Evolutionary conservation across 495 filamentous ascomycete species (phyloP), one percentile per base, ranked within the genome.

Genomic region (Xylaria cubensis): DNA sequence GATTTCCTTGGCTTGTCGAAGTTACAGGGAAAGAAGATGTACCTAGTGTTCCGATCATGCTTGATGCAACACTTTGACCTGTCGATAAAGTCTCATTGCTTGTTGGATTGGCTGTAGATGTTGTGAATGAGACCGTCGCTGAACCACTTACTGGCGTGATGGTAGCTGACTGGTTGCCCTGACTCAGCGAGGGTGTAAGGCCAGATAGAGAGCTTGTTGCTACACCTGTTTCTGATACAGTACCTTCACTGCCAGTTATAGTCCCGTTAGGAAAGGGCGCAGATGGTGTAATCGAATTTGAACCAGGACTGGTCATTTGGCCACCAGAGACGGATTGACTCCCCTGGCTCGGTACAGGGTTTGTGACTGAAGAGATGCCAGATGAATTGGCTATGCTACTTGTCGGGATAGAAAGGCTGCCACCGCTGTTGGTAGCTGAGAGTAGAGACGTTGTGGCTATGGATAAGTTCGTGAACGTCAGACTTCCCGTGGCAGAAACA

Each of bases 401-500:
- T 24, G 55, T 36, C 5, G 55, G 5, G 26, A 5, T 46, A 34
- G 42, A 0, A 29, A 50, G 0, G 32, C 15, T 32, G 8, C 19
- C 39, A 51, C 19, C 19, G 67, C 41, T 48, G 21, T 8, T 62
- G 17, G 26, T 70, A 7, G 48, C 32, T 67, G 73, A 73, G 41
- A 56, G 64, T 19, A 72, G 68, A 17, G 67, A 19, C 13, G 70
- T 71, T 21, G 73, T 61, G 63, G 15, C 13, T 26, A 46, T 69
- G 26, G 71, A 74, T 21, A 41, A 51, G 19, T 32, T 48, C 15
- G 46, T 73, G 41, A 64, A 66, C 3, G 73, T 76, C 4, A 76
- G 69, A 50, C 71, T 67, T 3, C 73, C 74, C 26, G 76, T 73
- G n/a, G 76, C 61, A 36, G 74, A 51, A 24, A 75, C 32, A 24